Conservation (phyloP, 495 filamentous ascomycete species). For the Penicillium tannophilum region DNA sequence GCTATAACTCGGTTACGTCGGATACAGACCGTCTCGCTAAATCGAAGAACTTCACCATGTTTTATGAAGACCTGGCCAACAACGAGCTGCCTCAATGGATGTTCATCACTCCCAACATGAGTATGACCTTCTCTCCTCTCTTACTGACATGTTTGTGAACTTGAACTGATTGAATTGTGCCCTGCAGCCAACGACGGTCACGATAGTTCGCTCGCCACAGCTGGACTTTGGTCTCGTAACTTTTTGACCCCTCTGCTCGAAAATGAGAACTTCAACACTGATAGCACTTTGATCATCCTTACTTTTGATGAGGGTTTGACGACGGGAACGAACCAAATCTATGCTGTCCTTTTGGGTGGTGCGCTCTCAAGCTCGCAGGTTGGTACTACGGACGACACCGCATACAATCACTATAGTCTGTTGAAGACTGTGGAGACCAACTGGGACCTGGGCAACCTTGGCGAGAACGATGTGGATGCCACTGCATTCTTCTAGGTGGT, state of each 20-base stretch:
- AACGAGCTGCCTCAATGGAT: conserved; percentile 17
- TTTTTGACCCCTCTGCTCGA: conserved; percentile 15
- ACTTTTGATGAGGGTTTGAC: conserved; percentile 15
- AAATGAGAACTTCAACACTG: conserved; percentile 13
- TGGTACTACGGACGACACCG: conserved; percentile 12
- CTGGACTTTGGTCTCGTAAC: conserved; percentile 12
- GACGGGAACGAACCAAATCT: conserved; percentile 7
- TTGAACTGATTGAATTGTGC: neutral
- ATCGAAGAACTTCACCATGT: conserved; percentile 17
- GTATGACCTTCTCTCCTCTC: neutral
- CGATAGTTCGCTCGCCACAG: conserved; percentile 12
- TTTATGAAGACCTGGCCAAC: conserved; percentile 16
- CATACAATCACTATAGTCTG: conserved; percentile 15
- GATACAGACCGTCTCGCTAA: conserved; percentile 11
- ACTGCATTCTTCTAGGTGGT: conserved; percentile 11
- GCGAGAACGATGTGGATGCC: conserved; percentile 13
- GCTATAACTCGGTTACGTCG: conserved; percentile 14
- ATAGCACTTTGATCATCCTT: conserved; percentile 15
- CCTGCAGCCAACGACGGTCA: conserved; percentile 15
- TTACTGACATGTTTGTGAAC: neutral
- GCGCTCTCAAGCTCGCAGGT: conserved; percentile 7
- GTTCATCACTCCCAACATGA: conserved; percentile 7
- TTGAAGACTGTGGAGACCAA: conserved; percentile 17
- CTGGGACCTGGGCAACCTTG: conserved; percentile 11
- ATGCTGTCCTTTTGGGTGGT: conserved; percentile 14